A percentile compares a stretch with the other conserved stretches of the same genome.
These are phyloP conservation scores for Suhomyces guaymorum DNA, from an alignment of 1,139 yeast species.

Conservation along the genomic window DNA sequence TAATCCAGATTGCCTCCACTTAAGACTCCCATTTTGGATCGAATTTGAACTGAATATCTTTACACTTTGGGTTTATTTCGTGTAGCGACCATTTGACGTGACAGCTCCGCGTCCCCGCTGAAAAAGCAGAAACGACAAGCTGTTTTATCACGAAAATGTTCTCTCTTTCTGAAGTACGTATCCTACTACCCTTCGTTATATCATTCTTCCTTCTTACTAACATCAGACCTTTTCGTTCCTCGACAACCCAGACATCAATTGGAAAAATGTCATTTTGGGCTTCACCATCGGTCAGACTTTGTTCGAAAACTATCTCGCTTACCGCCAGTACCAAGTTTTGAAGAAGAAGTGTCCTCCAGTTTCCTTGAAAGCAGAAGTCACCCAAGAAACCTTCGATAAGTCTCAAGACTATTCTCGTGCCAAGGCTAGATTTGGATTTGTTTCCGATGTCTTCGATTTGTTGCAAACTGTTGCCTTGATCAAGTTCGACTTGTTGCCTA, in stretches of 20 bases:
- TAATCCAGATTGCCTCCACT: too few species aligned
- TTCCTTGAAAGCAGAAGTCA: conserved; percentile 63
- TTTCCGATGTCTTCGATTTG: conserved; percentile 53
- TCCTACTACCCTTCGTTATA: background rate
- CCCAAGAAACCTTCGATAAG: conserved; percentile 71
- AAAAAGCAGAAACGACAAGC: too few species aligned
- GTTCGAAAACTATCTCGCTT: conserved; percentile 72
- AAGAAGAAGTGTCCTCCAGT: conserved; percentile 57
- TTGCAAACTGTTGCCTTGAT: conserved; percentile 59
- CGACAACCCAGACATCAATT: conserved; percentile 65
- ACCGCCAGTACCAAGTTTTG: conserved; percentile 75
- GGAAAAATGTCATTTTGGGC: conserved; percentile 76
- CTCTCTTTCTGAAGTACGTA: conserved; percentile 26
- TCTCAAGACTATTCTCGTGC: conserved; percentile 81
- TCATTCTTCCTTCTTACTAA: too few species aligned
- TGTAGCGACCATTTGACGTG: too few species aligned
- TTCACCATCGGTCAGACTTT: conserved; percentile 73
- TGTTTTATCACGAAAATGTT: conserved; percentile 15
- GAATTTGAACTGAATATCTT: too few species aligned
- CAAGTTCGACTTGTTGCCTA: conserved; percentile 65
- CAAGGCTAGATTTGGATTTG: conserved; percentile 70
- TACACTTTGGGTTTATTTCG: too few species aligned
- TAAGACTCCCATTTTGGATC: too few species aligned
- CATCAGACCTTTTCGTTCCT: conserved; percentile 33
- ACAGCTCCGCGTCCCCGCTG: too few species aligned